Base-by-base conservation (phyloP, 176 grass and related monocot species). In the Carex littledalei region DNA sequence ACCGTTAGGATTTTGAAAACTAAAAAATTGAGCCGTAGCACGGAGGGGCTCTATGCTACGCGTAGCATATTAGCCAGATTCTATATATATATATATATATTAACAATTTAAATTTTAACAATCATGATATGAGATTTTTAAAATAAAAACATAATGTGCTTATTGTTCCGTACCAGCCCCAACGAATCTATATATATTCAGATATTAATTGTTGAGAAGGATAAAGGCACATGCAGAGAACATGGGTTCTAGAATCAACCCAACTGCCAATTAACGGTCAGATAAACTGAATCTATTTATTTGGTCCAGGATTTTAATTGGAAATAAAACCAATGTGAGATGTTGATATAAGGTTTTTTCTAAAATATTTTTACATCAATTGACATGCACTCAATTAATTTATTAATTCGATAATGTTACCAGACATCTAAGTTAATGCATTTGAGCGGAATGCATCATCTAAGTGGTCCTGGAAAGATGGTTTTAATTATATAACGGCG, bases 231-330 rank as follows among this genome's bases (percentile, higher is more conserved):
- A 76, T 76, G 72, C 72, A 76, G 43, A 84, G 4, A 63, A 31
- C 26, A 83, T 66, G 81, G 41, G 31, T 76, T 76, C 12, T 53
- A 76, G 10, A 47, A 54, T 26, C 72, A 29, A 76, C 72, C 72
- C 21, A 76, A 76, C 72, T 54, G 72, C 72, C 72, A 76, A 75
- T 50, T 68, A 76, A 76, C 72, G 72, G 72, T 76, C 72, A 76
- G 12, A 54, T 76, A 26, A 76, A 76, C 72, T 54, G 72, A 54
- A 76, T 76, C 72, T 75, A 52, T 54, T 76, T 75, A 52, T 54
- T 76, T 52, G 72, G 72, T 54, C 72, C 41, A 76, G 12, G 47
- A 76, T 76, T 16, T 66, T 31, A 55, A 76, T 54, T 76, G 72
- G 11, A 53, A 76, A 76, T 53, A 54, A 76, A 76, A 15, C 70